These are phyloP conservation scores for Eucalyptus dawsonii DNA, from an alignment of 345 rosid genomes.

Conservation along the genomic window DNA sequence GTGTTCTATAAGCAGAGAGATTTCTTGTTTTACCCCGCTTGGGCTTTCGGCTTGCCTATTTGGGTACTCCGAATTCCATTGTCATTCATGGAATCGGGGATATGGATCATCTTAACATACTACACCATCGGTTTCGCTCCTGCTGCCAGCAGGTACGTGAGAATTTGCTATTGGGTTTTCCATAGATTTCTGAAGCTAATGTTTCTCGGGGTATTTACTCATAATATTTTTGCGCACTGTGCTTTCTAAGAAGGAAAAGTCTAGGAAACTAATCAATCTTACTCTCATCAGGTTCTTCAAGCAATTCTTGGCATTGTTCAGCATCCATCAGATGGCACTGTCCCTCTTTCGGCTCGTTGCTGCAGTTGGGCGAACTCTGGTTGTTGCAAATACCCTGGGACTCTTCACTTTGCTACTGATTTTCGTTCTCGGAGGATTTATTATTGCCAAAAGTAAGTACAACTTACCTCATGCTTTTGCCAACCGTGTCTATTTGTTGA, in stretches of 20 bases:
- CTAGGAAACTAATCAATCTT: background rate
- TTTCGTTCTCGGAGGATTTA: conserved; percentile 67
- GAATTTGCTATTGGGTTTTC: background rate
- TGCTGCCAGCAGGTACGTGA: conserved; percentile 32
- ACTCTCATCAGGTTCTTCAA: conserved; percentile 41
- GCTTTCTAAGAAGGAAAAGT: background rate
- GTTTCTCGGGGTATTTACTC: background rate
- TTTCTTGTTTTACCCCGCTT: conserved; percentile 50
- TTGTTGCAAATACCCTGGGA: conserved; percentile 51
- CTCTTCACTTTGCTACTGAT: conserved; percentile 42
- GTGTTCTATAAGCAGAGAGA: conserved; percentile 68
- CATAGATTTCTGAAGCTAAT: background rate
- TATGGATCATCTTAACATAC: conserved; percentile 54
- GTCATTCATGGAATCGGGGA: conserved; percentile 43
- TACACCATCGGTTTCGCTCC: conserved; percentile 66
- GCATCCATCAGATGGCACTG: conserved; percentile 76
- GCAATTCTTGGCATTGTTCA: conserved; percentile 46
- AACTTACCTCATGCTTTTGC: background rate
- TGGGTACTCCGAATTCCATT: conserved; percentile 52
- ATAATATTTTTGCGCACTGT: background rate
- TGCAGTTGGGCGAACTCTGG: conserved; percentile 60
- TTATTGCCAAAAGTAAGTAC: conserved; percentile 50
- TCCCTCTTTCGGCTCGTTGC: conserved; percentile 64
- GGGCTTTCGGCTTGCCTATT: conserved; percentile 55
- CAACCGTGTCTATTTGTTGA: background rate